Evolutionary conservation across 805 yeast genomes (phyloP).

Genomic region (Myxozyma geophila): DNA sequence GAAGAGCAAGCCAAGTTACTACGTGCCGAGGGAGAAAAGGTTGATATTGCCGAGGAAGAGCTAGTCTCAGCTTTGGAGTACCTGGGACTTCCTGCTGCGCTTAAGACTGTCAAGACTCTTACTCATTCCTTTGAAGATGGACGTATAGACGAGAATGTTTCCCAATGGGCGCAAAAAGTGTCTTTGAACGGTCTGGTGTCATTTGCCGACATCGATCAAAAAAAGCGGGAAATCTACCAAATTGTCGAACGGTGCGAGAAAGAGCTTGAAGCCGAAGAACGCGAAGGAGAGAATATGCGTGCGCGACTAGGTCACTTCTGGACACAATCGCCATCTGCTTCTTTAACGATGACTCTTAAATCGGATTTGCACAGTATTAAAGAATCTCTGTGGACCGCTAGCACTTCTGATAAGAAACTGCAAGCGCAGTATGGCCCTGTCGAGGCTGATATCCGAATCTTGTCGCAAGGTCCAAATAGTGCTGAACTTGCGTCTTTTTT

Average conservation of each 20-base stretch:
- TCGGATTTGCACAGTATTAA: slow-evolving; percentile 43
- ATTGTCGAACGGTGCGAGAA: slow-evolving; percentile 43
- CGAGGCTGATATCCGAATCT: slow-evolving; percentile 50
- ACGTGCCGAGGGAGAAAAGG: slow-evolving; percentile 72
- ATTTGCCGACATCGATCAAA: slow-evolving; percentile 30
- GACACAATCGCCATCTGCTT: slow-evolving; percentile 48
- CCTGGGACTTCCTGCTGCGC: slow-evolving; percentile 71
- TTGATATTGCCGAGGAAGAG: slow-evolving; percentile 80
- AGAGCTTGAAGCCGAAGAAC: slow-evolving; percentile 45
- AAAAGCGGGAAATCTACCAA: slow-evolving; percentile 31
- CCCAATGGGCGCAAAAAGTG: slow-evolving; percentile 26
- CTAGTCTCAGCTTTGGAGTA: slow-evolving; percentile 78
- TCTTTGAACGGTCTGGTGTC: slow-evolving; percentile 36
- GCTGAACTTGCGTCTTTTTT: slow-evolving; percentile 48
- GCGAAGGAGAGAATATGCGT: slow-evolving; percentile 46
- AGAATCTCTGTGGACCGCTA: slow-evolving; percentile 47
- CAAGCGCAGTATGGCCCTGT: slow-evolving; percentile 55
- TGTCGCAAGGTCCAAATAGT: slow-evolving; percentile 53
- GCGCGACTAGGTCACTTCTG: slow-evolving; percentile 47
- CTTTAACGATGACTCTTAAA: slow-evolving; percentile 40
- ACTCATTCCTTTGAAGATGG: slow-evolving; percentile 24
- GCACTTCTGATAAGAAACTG: slow-evolving; percentile 58
- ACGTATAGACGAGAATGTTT: slow-evolving; percentile 23
- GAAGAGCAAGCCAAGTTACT: slow-evolving; percentile 83
- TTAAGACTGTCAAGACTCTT: slow-evolving; percentile 55